phyloP scores from a whole-genome alignment of 805 yeast genomes.

The Blastobotrys mokoenaii region DNA sequence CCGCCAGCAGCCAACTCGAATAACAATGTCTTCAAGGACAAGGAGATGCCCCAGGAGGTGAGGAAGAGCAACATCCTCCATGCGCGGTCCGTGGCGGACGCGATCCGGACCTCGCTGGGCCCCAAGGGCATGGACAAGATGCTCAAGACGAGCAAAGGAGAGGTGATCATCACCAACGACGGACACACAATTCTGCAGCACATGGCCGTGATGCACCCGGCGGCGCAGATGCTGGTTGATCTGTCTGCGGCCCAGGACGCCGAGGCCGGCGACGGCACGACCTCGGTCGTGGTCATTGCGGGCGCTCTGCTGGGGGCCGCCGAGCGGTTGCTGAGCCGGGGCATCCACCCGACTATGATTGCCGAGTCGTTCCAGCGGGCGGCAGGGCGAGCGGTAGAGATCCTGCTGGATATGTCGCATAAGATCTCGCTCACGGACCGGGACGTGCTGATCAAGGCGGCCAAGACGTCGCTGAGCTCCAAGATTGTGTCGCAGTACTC shows the following conservation, averaged over 20 bases:
- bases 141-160: conserved; percentile 85
- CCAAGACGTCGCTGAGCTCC: conserved; percentile 86
- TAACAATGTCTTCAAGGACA: conserved; percentile 55
- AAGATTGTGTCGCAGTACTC: conserved; percentile 94
- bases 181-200: conserved; percentile 95
- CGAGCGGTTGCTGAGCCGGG: conserved; percentile 78
- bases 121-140: conserved; percentile 99
- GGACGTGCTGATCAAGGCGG: conserved; percentile 82
- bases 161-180: conserved; percentile 91
- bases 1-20: conserved; percentile 7
- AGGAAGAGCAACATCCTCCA: conserved; percentile 83
- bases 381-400: conserved; percentile 72
- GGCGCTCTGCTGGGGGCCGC: conserved; percentile 95
- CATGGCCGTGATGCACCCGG: conserved; percentile 98
- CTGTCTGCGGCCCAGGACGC: conserved; percentile 96
- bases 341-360: conserved; percentile 88
- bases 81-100: conserved; percentile 92
- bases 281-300: conserved; percentile 90
- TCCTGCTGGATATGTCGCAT: conserved; percentile 76
- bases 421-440: conserved; percentile 72
- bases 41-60: conserved; percentile 92
- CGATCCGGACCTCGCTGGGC: conserved; percentile 89
- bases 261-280: conserved; percentile 99
- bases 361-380: conserved; percentile 92
- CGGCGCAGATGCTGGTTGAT: conserved; percentile 96